Evolutionary conservation across 2,329 filamentous ascomycete species (phyloP).

Genomic region (Cladosporium sp.): DNA sequence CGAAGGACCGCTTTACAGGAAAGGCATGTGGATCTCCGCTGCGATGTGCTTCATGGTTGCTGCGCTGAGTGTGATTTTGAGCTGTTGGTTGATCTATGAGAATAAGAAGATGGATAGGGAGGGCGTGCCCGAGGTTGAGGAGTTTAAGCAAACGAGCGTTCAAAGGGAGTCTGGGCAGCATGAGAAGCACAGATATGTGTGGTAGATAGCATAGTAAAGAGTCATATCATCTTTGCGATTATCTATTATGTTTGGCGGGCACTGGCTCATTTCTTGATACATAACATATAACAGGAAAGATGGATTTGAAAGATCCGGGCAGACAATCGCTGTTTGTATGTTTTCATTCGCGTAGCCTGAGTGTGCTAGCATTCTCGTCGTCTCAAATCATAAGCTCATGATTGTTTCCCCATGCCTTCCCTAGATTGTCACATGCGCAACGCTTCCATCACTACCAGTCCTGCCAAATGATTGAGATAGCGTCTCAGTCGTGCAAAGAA

Average conservation of each 20-base stretch:
- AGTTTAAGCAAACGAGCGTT: conserved; percentile 20
- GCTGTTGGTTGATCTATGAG: conserved; percentile 54
- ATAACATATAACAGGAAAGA: neutral
- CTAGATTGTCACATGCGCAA: neutral
- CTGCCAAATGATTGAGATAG: neutral
- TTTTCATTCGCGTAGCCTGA: neutral
- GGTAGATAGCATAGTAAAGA: neutral
- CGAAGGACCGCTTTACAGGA: conserved; percentile 46
- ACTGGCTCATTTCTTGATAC: neutral
- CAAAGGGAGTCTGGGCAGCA: conserved; percentile 13
- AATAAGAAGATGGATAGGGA: conserved; percentile 56
- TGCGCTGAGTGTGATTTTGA: conserved; percentile 49
- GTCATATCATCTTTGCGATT: neutral
- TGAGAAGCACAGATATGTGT: conserved; percentile 20
- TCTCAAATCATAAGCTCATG: conserved; percentile 5
- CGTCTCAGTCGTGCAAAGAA: neutral
- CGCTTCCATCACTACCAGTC: neutral
- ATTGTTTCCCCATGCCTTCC: conserved; percentile 4
- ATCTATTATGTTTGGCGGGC: neutral
- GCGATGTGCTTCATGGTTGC: conserved; percentile 59
- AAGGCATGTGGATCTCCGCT: conserved; percentile 58
- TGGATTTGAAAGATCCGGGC: neutral
- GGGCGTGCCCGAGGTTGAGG: conserved; percentile 24
- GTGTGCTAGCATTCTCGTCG: neutral
- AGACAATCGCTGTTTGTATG: neutral